phyloP scores from a whole-genome alignment of 2,329 filamentous ascomycete species.

The Zymoseptoria tritici region DNA sequence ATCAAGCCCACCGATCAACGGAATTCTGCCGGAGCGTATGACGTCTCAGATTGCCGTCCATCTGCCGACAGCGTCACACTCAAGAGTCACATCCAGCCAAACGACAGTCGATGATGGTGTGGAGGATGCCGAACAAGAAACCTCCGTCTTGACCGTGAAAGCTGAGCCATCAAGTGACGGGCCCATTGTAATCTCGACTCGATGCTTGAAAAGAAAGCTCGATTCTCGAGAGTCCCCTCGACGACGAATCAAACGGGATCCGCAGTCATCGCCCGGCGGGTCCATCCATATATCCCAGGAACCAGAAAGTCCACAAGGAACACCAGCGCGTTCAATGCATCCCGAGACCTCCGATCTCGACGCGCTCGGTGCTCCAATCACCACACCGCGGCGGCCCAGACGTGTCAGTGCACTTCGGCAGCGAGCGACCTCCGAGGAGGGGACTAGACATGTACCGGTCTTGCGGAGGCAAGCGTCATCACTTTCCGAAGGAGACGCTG shows the following conservation, averaged over 20 bases:
- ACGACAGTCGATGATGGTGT: constrained; percentile 30
- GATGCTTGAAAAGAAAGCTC: constrained; percentile 39
- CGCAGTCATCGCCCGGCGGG: constrained; percentile 12
- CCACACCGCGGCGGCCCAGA: constrained; percentile 29
- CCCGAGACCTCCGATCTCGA: constrained; percentile 41
- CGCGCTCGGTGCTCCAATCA: constrained; percentile 24
- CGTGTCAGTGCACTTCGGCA: constrained; percentile 8
- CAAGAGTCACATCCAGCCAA: constrained; percentile 34
- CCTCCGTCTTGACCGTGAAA: background rate
- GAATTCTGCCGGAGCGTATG: background rate
- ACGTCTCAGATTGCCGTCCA: background rate
- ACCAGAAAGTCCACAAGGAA: constrained; percentile 28
- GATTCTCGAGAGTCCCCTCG: constrained; percentile 12
- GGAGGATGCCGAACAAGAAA: background rate
- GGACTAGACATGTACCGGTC: constrained; percentile 4
- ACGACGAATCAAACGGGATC: constrained; percentile 24
- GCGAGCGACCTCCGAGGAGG: constrained; percentile 19
- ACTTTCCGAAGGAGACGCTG: constrained; percentile 16
- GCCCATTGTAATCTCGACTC: constrained; percentile 36
- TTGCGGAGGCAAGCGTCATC: constrained; percentile 14
- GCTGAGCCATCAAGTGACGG: constrained; percentile 6
- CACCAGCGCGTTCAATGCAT: constrained; percentile 18
- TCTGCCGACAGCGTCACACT: background rate
- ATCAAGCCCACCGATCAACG: constrained; percentile 1
- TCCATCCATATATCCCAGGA: constrained; percentile 34